These are phyloP conservation scores for Glycine soja DNA, from an alignment of 306 rosid genomes.

Conservation along the genomic window DNA sequence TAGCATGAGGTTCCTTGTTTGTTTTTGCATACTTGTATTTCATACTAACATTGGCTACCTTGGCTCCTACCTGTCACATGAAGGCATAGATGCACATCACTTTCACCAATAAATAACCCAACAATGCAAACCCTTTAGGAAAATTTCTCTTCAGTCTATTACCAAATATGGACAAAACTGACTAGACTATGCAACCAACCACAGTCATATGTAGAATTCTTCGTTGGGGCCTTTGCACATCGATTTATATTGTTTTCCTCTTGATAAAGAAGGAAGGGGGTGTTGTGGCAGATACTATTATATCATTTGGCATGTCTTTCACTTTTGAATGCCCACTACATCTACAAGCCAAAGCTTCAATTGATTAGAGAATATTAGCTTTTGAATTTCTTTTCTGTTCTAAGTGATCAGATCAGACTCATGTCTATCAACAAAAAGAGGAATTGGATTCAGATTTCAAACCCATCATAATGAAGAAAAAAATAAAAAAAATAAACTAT, in stretches of 20 bases:
- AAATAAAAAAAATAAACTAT: neutral
- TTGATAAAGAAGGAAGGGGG: neutral
- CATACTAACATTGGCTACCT: constrained; percentile 48
- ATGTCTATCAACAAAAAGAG: constrained; percentile 51
- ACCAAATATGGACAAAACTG: constrained; percentile 47
- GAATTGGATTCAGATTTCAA: constrained; percentile 59
- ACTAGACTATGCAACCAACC: constrained; percentile 54
- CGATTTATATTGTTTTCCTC: constrained; percentile 42
- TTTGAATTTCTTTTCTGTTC: constrained; percentile 50
- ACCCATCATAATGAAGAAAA: constrained; percentile 21
- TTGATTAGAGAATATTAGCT: constrained; percentile 54
- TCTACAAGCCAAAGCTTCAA: constrained; percentile 38
- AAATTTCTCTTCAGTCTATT: constrained; percentile 42
- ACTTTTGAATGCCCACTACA: constrained; percentile 48
- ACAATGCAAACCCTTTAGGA: constrained; percentile 48
- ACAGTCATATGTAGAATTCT: constrained; percentile 46
- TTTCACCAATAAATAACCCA: constrained; percentile 50
- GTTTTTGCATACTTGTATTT: constrained; percentile 50
- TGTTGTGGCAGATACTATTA: constrained; percentile 40
- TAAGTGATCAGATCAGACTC: constrained; percentile 59
- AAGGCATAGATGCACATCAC: constrained; percentile 62
- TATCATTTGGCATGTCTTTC: constrained; percentile 42
- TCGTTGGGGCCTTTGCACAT: constrained; percentile 38
- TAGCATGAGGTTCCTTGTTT: constrained; percentile 59
- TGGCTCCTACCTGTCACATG: constrained; percentile 61